These are phyloP conservation scores for Boletus rubescentipes DNA, from an alignment of 768 basidiomycete species.

Conservation along the genomic window DNA sequence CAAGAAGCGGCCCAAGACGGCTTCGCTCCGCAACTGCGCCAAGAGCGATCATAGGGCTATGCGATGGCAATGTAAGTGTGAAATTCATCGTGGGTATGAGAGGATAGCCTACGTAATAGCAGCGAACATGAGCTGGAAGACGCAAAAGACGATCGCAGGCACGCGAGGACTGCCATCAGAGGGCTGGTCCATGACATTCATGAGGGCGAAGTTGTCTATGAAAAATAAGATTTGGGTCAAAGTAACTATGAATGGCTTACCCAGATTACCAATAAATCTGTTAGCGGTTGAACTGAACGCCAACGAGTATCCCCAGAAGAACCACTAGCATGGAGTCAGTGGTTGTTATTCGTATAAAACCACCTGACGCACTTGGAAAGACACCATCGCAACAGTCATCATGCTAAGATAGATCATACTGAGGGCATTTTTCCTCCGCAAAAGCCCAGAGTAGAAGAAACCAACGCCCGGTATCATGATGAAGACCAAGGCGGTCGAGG, in stretches of 20 bases:
- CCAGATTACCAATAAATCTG: constrained; percentile 82
- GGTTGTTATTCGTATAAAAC: constrained; percentile 6
- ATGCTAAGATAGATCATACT: constrained; percentile 85
- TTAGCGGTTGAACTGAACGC: constrained; percentile 80
- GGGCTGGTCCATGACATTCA: constrained; percentile 70
- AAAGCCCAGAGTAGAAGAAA: constrained; percentile 87
- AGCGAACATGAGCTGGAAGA: constrained; percentile 92
- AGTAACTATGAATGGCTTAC: constrained; percentile 39
- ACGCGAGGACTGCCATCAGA: constrained; percentile 71
- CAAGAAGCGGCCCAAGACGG: constrained; percentile 79
- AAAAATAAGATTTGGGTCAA: neutral
- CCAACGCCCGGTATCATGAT: constrained; percentile 86
- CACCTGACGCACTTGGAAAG: constrained; percentile 77
- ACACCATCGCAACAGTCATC: constrained; percentile 74
- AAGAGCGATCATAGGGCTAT: constrained; percentile 80
- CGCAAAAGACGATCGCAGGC: constrained; percentile 73
- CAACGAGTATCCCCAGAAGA: constrained; percentile 96
- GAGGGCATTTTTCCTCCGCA: constrained; percentile 90
- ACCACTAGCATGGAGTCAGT: constrained; percentile 59
- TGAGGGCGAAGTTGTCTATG: constrained; percentile 80
- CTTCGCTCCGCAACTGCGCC: constrained; percentile 92
- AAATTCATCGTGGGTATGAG: neutral
- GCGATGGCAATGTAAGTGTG: constrained; percentile 14
- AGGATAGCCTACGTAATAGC: constrained; percentile 65
- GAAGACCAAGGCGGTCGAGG: constrained; percentile 78